Conservation (phyloP, 352 stramenopile genomes). For the Salisapilia sapeloensis region DNA sequence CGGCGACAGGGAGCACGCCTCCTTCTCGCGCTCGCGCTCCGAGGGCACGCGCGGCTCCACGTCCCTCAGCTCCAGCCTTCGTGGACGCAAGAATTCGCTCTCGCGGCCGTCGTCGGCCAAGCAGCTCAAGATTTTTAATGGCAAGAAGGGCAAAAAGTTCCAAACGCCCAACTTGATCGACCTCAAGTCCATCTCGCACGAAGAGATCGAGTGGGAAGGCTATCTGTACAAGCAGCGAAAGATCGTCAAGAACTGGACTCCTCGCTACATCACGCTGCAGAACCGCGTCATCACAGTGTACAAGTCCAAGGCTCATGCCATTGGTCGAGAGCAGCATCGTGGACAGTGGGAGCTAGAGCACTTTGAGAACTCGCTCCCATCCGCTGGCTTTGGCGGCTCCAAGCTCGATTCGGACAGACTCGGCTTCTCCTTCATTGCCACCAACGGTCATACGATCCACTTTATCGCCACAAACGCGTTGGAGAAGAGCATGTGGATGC, state of each 20-base stretch:
- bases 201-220: constrained; percentile 78
- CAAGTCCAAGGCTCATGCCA: constrained; percentile 75
- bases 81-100: too few species aligned
- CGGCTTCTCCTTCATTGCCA: constrained; percentile 72
- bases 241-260: constrained; percentile 81
- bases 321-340: constrained; percentile 62
- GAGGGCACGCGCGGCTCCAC: too few species aligned
- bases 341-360: constrained; percentile 72
- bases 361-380: constrained; percentile 60
- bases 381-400: constrained; percentile 56
- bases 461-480: constrained; percentile 57
- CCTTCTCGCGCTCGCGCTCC: too few species aligned
- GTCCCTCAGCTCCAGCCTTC: too few species aligned
- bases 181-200: constrained; percentile 71
- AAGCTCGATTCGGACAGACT: constrained; percentile 62
- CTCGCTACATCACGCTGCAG: constrained; percentile 74
- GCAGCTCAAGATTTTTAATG: neutral
- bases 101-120: constrained; percentile 4
- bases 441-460: constrained; percentile 71
- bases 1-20: too few species aligned
- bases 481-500: constrained; percentile 73
- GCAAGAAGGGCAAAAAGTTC: constrained; percentile 8
- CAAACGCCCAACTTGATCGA: constrained; percentile 70
- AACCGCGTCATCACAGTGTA: constrained; percentile 69
- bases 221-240: constrained; percentile 84